A percentile compares a stretch with the other conserved stretches of the same genome.
Conservation (phyloP, 1,284 basidiomycete genomes). For the Puccinia novopanici region DNA sequence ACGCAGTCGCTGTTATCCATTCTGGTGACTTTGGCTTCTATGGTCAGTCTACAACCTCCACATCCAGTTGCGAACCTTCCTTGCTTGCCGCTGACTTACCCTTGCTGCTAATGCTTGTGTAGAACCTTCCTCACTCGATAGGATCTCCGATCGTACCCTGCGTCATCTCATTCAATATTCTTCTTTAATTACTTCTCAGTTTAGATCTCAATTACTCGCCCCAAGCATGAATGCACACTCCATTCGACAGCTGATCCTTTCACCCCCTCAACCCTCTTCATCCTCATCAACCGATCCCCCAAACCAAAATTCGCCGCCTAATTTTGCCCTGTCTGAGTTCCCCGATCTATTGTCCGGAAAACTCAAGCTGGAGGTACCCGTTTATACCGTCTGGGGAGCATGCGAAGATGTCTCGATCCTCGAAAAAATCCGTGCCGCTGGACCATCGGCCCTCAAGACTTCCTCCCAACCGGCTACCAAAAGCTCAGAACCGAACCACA, state of each 20-base stretch:
- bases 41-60: slow-evolving; percentile 67
- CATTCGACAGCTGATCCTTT: slow-evolving; percentile 55
- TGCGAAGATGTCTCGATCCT: slow-evolving; percentile 93
- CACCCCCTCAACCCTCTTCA: slow-evolving; percentile 62
- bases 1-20: slow-evolving; percentile 92
- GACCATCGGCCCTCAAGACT: slow-evolving; percentile 52
- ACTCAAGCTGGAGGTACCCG: slow-evolving; percentile 77
- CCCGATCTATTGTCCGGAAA: slow-evolving; percentile 84
- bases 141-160: slow-evolving; percentile 64
- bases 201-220: slow-evolving; percentile 71
- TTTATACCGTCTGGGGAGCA: slow-evolving; percentile 95
- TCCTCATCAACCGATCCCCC: slow-evolving; percentile 63
- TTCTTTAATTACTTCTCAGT: slow-evolving; percentile 81
- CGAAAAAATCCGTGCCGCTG: slow-evolving; percentile 57
- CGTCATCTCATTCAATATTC: slow-evolving; percentile 97
- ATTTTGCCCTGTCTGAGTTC: slow-evolving; percentile 78
- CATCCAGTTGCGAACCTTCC: background rate
- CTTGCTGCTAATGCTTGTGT: background rate
- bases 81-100: background rate
- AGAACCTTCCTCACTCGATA: slow-evolving; percentile 55
- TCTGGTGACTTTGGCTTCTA: slow-evolving; percentile 99
- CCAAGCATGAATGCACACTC: slow-evolving; percentile 53
- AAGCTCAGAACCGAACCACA: slow-evolving; percentile 32
- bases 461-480: slow-evolving; percentile 15
- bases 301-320: slow-evolving; percentile 53